A percentile compares a stretch with the other conserved stretches of the same genome.
phyloP scores from a whole-genome alignment of 2,329 filamentous ascomycete species.

The Fusarium irregulare region DNA sequence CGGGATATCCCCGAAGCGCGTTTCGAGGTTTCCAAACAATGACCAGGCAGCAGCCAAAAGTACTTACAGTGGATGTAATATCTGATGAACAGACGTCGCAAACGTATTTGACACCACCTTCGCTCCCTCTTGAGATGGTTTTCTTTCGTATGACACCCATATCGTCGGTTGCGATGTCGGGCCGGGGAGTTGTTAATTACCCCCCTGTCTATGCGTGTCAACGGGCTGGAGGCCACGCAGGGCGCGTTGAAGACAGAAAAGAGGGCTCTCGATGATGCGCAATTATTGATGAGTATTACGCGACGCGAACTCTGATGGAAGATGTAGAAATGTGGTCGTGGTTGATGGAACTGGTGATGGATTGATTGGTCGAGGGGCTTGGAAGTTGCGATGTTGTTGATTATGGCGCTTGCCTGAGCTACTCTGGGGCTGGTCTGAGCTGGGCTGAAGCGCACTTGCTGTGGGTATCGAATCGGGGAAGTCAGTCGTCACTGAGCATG shows the following conservation, averaged over 20 bases:
- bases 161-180: constrained; percentile 43
- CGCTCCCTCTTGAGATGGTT: constrained; percentile 83
- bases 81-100: constrained; percentile 97
- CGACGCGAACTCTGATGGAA: constrained; percentile 49
- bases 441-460: constrained; percentile 11
- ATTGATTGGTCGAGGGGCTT: constrained; percentile 38
- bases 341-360: constrained; percentile 45
- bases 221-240: constrained; percentile 24
- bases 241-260: constrained; percentile 31
- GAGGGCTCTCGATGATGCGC: constrained; percentile 32
- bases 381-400: constrained; percentile 44
- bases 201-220: constrained; percentile 41
- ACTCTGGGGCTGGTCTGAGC: constrained; percentile 10
- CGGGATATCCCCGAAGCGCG: constrained; percentile 43
- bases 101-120: constrained; percentile 93
- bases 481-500: constrained; percentile 17
- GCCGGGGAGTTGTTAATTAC: constrained; percentile 44
- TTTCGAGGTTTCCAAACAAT: constrained; percentile 13
- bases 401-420: constrained; percentile 39
- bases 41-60: constrained; percentile 13
- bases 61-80: constrained; percentile 91
- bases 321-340: constrained; percentile 37
- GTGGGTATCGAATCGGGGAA: constrained; percentile 31
- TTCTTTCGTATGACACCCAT: constrained; percentile 99
- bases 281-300: constrained; percentile 19